Base-by-base conservation (phyloP, 148 eudicot genomes). In the Amaranthus cruentus region DNA sequence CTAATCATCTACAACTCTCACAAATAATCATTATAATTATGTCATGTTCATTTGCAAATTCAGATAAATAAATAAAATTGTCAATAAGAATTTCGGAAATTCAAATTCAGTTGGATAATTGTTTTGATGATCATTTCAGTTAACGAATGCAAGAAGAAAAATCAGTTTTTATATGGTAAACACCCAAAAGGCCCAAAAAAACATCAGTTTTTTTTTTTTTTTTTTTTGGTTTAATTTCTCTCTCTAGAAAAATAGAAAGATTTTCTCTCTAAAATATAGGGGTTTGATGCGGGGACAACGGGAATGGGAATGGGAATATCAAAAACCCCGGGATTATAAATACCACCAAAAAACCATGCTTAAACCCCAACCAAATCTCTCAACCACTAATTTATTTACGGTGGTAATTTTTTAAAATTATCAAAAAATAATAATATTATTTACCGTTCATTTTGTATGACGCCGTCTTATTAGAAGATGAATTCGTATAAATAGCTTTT, bases 351-450 rank as follows among this genome's bases (percentile, higher is more conserved):
- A 78, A 75, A 66, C 82, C 80, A 81, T 81, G 82, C 84, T 78
- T 78, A 84, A 84, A 84, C 87, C 87, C 84, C 84, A 69, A 73
- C 78, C 73, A 75, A 83, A 78, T 70, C 77, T 84, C 79, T 70
- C 79, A 76, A 69, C 84, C 87, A 84, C 84, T 65, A 76, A 73
- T 71, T 47, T n/a, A 59, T 58, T 28, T 47, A 80, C 80, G 79
- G 81, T 63, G 2, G 43, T 62, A 71, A 71, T 73, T 50, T 28
- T 52, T 21, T n/a, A 14, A 18, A 38, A 47, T 11, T 64, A 12
- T n/a, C 43, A 50, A 18, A 18, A 18, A 18, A 18, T 18, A 18
- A 18, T 18, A 18, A 18, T 18, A 18, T 18, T 18, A 18, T 18
- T 18, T 18, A 18, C 18, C 18, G 18, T 18, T 18, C 18, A 18